These are phyloP conservation scores for Aspergillus conjunctus DNA, from an alignment of 495 filamentous ascomycete species.

Conservation along the genomic window DNA sequence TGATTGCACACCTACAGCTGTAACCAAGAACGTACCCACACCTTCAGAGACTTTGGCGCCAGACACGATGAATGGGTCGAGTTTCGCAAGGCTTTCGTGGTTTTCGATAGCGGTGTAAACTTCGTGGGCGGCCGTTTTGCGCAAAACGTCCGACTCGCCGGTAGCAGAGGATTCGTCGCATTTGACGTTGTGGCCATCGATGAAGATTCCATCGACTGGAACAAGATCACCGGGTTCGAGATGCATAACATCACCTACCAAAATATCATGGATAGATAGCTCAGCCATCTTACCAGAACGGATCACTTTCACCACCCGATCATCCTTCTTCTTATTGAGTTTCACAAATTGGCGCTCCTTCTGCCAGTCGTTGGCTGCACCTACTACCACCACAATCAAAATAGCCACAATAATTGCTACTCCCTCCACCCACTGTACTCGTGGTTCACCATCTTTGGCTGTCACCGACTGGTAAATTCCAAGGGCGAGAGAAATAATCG, in stretches of 20 bases:
- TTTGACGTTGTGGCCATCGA: conserved; percentile 72
- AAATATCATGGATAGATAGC: conserved; percentile 77
- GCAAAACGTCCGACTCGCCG: conserved; percentile 80
- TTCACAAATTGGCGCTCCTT: conserved; percentile 72
- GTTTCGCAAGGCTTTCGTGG: conserved; percentile 71
- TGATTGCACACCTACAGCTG: conserved; percentile 83
- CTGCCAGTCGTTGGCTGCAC: conserved; percentile 71
- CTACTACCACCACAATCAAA: conserved; percentile 66
- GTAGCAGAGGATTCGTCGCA: conserved; percentile 85
- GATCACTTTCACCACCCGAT: conserved; percentile 70
- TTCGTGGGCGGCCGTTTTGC: conserved; percentile 71
- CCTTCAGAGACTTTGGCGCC: conserved; percentile 92
- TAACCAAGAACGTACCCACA: conserved; percentile 83
- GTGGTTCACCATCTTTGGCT: conserved; percentile 50
- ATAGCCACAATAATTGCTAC: conserved; percentile 74
- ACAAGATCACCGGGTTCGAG: conserved; percentile 89
- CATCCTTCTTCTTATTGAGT: conserved; percentile 72
- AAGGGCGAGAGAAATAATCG: conserved; percentile 79
- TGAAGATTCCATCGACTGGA: conserved; percentile 76
- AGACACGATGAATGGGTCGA: conserved; percentile 94
- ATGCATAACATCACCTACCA: conserved; percentile 82
- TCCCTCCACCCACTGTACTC: conserved; percentile 76
- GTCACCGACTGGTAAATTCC: conserved; percentile 69
- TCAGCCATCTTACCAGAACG: conserved; percentile 75
- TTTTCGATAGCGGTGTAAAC: conserved; percentile 80